Evolutionary conservation across 2,329 filamentous ascomycete species (phyloP).

Genomic region (Claviceps fusiformis): DNA sequence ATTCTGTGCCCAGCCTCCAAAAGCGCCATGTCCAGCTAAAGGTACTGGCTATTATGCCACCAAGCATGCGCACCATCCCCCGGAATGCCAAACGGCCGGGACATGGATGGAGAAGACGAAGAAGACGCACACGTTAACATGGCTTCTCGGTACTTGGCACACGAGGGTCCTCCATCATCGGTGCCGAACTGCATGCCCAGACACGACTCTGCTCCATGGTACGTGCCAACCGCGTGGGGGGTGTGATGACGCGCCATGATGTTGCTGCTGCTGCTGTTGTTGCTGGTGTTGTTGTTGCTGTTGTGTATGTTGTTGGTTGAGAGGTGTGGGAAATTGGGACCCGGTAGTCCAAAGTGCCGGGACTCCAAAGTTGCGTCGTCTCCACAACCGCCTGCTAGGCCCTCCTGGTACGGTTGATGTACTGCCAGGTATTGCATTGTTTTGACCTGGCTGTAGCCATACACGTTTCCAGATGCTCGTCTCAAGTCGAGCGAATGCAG

Average conservation of each 20-base stretch:
- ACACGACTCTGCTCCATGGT: not conserved
- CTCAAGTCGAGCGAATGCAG: not conserved
- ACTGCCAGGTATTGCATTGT: not conserved
- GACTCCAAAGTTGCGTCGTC: not conserved
- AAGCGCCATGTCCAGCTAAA: slow-evolving; percentile 1
- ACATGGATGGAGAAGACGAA: not conserved
- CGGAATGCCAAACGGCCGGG: not conserved
- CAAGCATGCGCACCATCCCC: not conserved
- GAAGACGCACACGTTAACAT: not conserved
- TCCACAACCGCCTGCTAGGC: not conserved
- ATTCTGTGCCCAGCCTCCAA: not conserved
- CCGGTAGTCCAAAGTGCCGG: not conserved
- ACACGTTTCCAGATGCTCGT: not conserved
- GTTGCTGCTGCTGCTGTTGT: not conserved
- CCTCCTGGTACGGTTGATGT: not conserved
- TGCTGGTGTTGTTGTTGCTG: not conserved
- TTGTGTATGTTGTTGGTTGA: not conserved
- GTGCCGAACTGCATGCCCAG: not conserved
- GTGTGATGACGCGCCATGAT: not conserved
- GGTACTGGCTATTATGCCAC: not conserved
- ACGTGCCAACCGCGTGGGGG: not conserved
- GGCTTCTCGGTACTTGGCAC: slow-evolving; percentile 1
- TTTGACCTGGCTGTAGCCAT: not conserved
- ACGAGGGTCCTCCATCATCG: not conserved
- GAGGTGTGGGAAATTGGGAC: not conserved